These are phyloP conservation scores for Aristolochia fimbriata DNA, from an alignment of 164 flowering plant genomes.

Conservation along the genomic window DNA sequence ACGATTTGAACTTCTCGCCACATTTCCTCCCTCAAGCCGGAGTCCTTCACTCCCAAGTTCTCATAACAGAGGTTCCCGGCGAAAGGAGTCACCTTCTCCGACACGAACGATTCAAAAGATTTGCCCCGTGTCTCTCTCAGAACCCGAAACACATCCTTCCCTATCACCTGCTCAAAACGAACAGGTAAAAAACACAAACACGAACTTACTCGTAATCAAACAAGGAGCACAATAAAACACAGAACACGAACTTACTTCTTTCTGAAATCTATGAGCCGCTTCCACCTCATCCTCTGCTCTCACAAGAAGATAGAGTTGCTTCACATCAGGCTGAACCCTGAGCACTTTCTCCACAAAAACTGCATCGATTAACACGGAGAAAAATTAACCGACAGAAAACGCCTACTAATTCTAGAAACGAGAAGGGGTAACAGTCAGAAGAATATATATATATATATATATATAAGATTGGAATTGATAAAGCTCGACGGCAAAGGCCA, in stretches of 20 bases:
- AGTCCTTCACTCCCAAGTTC: conserved; percentile 34
- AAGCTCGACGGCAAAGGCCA: neutral
- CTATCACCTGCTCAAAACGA: conserved; percentile 25
- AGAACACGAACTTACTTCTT: conserved; percentile 25
- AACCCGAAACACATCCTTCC: conserved; percentile 49
- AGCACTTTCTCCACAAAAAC: conserved; percentile 61
- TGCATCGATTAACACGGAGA: conserved; percentile 13
- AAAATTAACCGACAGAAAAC: neutral
- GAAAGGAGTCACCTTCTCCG: conserved; percentile 29
- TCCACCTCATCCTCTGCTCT: conserved; percentile 37
- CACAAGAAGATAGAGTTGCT: conserved; percentile 43
- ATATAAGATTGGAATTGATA: neutral
- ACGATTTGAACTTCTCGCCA: conserved; percentile 33
- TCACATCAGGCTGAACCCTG: conserved; percentile 52
- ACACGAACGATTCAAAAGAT: conserved; percentile 23
- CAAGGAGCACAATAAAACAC: neutral
- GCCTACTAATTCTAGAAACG: neutral
- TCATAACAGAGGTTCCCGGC: conserved; percentile 40
- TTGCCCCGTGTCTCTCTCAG: conserved; percentile 33
- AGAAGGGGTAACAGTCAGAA: neutral
- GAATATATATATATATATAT: neutral
- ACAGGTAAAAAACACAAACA: neutral
- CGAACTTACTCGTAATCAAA: neutral
- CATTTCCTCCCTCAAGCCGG: conserved; percentile 29
- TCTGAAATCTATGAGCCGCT: conserved; percentile 33